Evolutionary conservation across 225 moss, liverwort and hornwort genomes (phyloP).

Genomic region (Marchantia paleacea): DNA sequence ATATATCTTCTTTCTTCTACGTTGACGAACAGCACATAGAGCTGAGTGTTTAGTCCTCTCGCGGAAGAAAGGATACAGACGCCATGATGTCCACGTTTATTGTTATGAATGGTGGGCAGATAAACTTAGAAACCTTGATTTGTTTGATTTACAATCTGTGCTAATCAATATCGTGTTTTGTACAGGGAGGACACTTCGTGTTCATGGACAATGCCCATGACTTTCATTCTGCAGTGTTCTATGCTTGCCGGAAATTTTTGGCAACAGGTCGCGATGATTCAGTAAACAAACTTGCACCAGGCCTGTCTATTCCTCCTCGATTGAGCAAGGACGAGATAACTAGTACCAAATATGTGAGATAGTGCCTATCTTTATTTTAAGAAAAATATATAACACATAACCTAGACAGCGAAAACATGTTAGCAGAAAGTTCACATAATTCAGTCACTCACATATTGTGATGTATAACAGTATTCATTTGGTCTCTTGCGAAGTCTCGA

Average conservation of each 20-base stretch:
- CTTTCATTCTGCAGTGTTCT: constrained; percentile 70
- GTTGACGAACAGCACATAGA: no score
- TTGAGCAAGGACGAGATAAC: neutral
- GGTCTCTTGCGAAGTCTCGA: neutral
- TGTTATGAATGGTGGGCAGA: no score
- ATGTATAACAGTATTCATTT: neutral
- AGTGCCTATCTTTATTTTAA: neutral
- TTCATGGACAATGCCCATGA: constrained; percentile 81
- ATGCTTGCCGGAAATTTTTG: constrained; percentile 61
- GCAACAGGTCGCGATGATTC: constrained; percentile 22
- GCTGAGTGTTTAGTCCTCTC: no score
- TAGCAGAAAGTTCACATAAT: neutral
- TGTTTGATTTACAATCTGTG: no score
- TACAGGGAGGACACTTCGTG: constrained; percentile 88
- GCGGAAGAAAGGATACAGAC: no score
- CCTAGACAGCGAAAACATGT: neutral
- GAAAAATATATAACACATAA: neutral
- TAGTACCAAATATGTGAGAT: constrained; percentile 27
- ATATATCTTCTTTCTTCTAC: no score
- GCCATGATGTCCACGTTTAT: no score
- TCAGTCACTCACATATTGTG: constrained; percentile 2
- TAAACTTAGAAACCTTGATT: neutral
- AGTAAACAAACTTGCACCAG: constrained; percentile 17
- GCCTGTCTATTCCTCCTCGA: constrained; percentile 26
- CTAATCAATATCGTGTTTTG: neutral